Base-by-base conservation (phyloP, 1,284 basidiomycete species). In the Irpex rosettiformis region DNA sequence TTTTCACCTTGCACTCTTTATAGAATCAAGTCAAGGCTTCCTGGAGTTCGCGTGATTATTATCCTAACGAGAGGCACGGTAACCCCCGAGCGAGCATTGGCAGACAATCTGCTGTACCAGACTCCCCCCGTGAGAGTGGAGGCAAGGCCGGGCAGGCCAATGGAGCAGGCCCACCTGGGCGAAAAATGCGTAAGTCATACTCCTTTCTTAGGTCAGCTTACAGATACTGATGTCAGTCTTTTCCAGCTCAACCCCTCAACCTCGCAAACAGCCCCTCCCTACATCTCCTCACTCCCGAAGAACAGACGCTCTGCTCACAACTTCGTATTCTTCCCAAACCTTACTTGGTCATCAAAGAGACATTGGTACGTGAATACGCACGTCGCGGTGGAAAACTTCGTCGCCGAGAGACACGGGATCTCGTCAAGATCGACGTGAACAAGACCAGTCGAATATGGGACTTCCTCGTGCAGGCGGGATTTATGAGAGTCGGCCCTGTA, bases 281-380 rank as follows among this genome's bases (percentile, higher is more conserved):
- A 8, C 93, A 96, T 68, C 82, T 98, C 10, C 87, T 98, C 63
- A 91, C 91, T 0, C 80, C 86, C 3, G 87, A 88, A 25, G 95
- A 97, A 74, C 91, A 94, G 72, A 79, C 82, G 0, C 84, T 98
- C n/a, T 97, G 95, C 72, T 91, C 93, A 2, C 82, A 84, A 57
- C 79, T 97, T 16, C 88, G 93, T 4, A 94, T 97, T 60, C 79
- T 96, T 40, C 95, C 95, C 0, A 93, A 93, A 67, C 93, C 94
- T 1, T 98, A 96, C 72, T 84, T 97, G 51, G 84, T 89, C 59
- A 91, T 97, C 76, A 97, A 97, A 71, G 93, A 96, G 73, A 91
- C 89, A 6, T 83, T 96, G 48, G 86, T 97, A 24, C 84, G 93
- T 33, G 95, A 97, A 74, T 96, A 94, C 68, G 91, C 92, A 5